Conservation (phyloP, 805 yeast genomes). For the Wickerhamiella cacticola region DNA sequence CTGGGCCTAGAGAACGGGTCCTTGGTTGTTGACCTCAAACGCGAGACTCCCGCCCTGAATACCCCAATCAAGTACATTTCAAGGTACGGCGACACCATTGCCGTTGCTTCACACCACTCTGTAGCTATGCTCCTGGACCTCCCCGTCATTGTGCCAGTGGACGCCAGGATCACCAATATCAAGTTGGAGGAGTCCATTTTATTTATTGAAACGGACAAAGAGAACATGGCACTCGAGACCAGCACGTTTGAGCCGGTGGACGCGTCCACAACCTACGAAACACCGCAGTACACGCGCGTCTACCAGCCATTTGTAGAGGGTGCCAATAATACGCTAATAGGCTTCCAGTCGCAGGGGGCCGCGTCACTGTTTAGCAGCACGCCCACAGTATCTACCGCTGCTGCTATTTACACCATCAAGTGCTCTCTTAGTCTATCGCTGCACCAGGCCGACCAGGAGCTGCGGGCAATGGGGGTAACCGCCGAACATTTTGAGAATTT, state of each 20-base stretch:
- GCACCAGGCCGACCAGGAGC: not conserved
- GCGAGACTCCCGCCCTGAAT: not conserved
- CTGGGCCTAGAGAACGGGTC: slow-evolving; percentile 12
- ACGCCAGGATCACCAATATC: not conserved
- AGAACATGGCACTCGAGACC: not conserved
- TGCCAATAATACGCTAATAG: not conserved
- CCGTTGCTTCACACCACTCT: not conserved
- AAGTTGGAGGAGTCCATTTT: not conserved
- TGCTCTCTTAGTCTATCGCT: not conserved
- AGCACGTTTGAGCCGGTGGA: not conserved
- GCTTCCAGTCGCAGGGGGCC: not conserved
- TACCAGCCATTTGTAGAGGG: not conserved
- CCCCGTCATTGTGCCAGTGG: not conserved
- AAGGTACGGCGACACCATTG: not conserved
- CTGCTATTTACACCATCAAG: slow-evolving; percentile 3
- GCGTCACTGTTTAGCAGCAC: not conserved
- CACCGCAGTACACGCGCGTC: not conserved
- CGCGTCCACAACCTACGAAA: too few relatives aligned
- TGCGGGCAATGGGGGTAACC: not conserved
- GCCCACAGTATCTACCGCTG: not conserved
- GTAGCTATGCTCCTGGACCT: not conserved
- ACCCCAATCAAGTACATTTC: not conserved
- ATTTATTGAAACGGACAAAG: not conserved
- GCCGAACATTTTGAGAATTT: slow-evolving; percentile 11
- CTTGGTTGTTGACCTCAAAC: not conserved